Base-by-base conservation (phyloP, 1,284 basidiomycete species). In the Puccinia novopanici region DNA sequence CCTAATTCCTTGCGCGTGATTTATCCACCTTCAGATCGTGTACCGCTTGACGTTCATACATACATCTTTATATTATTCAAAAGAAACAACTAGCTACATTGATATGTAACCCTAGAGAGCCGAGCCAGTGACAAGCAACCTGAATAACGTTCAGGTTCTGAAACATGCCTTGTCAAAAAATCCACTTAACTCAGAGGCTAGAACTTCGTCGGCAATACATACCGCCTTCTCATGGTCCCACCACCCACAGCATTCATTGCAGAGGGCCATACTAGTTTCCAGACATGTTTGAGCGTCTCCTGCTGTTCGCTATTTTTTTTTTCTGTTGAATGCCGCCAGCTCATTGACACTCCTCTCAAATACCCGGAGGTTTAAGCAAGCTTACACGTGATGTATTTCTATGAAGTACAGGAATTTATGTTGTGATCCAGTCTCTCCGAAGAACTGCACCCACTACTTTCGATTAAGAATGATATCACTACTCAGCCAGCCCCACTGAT, bases 361-460 rank as follows among this genome's bases (percentile, higher is more conserved):
- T 42, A 0, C 63, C 42, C 63, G 48, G 63, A 67, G 45, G 63
- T 48, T 67, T 42, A 67, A 45, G 63, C 63, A 67, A 48, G 63
- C 37, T 67, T 67, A 67, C 63, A 67, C 12, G 63, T 67, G 63
- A 3, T 67, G 63, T 67, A 67, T 67, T 45, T 10, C 63, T 67
- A 67, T 67, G 40, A 67, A 48, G 37, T 67, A 67, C 63, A 67
- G 63, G 48, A 48, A 45, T 45, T 45, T 48, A n/a, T 24, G 40
- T 37, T 15, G 48, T 42, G 63, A 48, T 24, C 63, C 37, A 67
- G 42, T 15, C 63, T 45, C 42, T 45, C 63, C 34, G 37, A 37
- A 24, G 61, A 65, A 65, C 61, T 42, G 17, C 27, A 65, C 63
- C 63, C 63, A 67, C 37, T 45, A 48, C 40, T 27, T 45, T 24